Conservation (phyloP, 2,329 filamentous ascomycete species). For the Scedosporium dehoogii region DNA sequence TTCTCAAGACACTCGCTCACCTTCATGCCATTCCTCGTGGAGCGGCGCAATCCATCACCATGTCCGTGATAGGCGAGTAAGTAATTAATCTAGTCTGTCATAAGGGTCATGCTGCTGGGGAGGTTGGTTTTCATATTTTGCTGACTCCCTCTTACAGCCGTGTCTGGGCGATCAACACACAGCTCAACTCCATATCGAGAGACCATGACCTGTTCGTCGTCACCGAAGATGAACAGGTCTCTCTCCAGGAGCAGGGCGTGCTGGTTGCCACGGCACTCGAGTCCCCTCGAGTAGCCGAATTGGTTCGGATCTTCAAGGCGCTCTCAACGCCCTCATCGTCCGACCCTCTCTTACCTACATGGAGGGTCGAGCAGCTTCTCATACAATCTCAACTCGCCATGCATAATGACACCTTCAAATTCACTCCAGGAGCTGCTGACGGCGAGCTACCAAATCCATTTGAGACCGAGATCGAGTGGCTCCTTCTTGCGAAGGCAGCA, state of each 20-base stretch:
- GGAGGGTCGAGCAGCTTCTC: constrained; percentile 52
- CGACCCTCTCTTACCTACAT: constrained; percentile 48
- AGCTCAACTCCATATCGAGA: constrained; percentile 44
- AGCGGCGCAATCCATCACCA: background rate
- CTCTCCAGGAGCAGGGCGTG: constrained; percentile 30
- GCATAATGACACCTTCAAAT: constrained; percentile 19
- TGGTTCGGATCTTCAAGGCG: constrained; percentile 59
- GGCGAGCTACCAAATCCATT: constrained; percentile 33
- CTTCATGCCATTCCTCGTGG: background rate
- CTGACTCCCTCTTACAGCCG: constrained; percentile 30
- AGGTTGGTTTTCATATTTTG: background rate
- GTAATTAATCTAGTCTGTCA: background rate
- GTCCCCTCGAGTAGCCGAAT: constrained; percentile 45
- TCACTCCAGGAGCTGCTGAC: constrained; percentile 15
- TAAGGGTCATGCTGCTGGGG: background rate
- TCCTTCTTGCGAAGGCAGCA: constrained; percentile 81
- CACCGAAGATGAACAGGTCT: constrained; percentile 21
- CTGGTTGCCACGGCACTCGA: constrained; percentile 33
- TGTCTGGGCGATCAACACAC: constrained; percentile 53
- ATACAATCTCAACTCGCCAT: constrained; percentile 47
- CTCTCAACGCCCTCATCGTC: constrained; percentile 61
- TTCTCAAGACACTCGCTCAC: background rate
- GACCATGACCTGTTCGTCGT: constrained; percentile 19
- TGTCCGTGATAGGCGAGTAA: constrained; percentile 1
- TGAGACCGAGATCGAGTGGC: constrained; percentile 78